Evolutionary conservation across 2,329 filamentous ascomycete species (phyloP), one percentile per base, ranked within the genome.

Genomic region (Sarocladiaceae sp.): DNA sequence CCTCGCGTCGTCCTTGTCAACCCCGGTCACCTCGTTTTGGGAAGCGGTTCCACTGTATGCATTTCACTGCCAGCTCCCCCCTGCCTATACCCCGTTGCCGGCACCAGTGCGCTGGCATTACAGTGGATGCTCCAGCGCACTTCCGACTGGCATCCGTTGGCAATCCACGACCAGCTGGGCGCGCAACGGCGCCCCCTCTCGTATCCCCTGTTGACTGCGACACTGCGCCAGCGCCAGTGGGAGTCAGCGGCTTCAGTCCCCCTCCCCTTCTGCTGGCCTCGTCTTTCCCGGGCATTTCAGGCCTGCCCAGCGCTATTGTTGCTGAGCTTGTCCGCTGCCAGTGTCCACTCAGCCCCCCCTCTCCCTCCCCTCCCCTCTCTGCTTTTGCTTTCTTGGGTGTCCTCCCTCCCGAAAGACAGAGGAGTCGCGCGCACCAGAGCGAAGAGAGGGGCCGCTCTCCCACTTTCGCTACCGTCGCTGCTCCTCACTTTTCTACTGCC

Each of bases 401-500:
- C 40, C 44, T 33, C 47, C 41, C 44, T 21, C 47, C 35, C 35
- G 23, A 41, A 39, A 39, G 26, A 41, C 26, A 41, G 23, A 41
- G 23, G 23, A 41, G 23, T 41, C 40, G 27, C 40, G 15, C 27
- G 16, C 23, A 13, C 4, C 26, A 23, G 40, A 32, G n/a, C n/a
- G n/a, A n/a, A n/a, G 16, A 43, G 40, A 43, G 26, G 29, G 40
- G 40, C 44, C 40, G 35, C 44, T 45, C 43, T 44, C 43, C 34
- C 34, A 26, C 37, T 20, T n/a, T 44, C 26, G 26, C 33, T 48
- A 31, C 35, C 45, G 20, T 24, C 39, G 33, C 19, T 45, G 46
- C 43, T 48, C 46, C 46, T 48, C 44, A 48, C 37, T 34, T 46
- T 48, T 47, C 29, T 44, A 29, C 33, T 27, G 29, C 20, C 31